Evolutionary conservation across 257 asterid genomes (phyloP).

Genomic region (Primulina huaijiensis): DNA sequence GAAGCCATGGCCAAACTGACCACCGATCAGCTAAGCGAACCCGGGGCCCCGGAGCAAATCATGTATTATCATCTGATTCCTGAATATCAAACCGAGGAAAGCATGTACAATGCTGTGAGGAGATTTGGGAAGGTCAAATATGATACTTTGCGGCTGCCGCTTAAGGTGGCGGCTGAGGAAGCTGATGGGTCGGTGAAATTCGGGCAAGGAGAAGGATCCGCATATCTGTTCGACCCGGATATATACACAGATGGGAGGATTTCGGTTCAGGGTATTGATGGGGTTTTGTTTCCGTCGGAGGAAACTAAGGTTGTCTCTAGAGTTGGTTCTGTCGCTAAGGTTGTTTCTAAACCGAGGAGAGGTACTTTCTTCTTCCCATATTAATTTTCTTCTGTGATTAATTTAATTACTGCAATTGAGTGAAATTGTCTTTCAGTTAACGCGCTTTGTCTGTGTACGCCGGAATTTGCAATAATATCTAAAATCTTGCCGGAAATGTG

Average conservation of each 20-base stretch:
- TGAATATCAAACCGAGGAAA: conserved; percentile 63
- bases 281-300: conserved; percentile 43
- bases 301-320: conserved; percentile 28
- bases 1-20: conserved; percentile 62
- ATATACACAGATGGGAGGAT: conserved; percentile 64
- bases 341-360: conserved; percentile 39
- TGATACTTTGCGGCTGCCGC: conserved; percentile 50
- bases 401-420: too few species aligned
- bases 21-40: conserved; percentile 47
- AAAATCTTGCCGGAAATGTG: neutral
- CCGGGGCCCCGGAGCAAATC: conserved; percentile 63
- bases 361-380: conserved; percentile 22
- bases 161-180: conserved; percentile 49
- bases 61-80: conserved; percentile 52
- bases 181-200: conserved; percentile 64
- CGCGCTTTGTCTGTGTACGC: too few species aligned
- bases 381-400: neutral
- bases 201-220: conserved; percentile 47
- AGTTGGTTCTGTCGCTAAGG: conserved; percentile 32
- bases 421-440: too few species aligned
- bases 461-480: neutral
- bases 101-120: conserved; percentile 62
- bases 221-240: conserved; percentile 59
- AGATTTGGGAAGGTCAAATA: conserved; percentile 51
- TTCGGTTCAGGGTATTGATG: conserved; percentile 62